phyloP scores from a whole-genome alignment of 129 eudicot genomes.

The Centaurea solstitialis region DNA sequence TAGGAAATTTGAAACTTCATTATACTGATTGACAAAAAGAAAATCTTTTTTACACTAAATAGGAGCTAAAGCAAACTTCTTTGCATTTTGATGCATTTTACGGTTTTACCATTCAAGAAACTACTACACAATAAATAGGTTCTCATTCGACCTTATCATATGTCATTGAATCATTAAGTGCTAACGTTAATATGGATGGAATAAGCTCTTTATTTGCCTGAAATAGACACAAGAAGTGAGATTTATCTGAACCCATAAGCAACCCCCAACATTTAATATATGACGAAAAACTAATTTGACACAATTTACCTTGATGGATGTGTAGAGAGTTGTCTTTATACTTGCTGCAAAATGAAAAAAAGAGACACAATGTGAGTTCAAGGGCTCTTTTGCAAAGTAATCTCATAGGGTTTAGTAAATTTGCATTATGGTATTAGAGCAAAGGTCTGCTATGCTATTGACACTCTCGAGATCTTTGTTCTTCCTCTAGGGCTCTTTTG shows the following conservation, averaged over 20 bases:
- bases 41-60: background rate
- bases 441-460: background rate
- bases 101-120: conserved; percentile 1
- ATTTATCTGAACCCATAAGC: background rate
- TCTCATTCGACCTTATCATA: conserved; percentile 77
- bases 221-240: conserved; percentile 9
- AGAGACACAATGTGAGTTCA: background rate
- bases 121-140: conserved; percentile 18
- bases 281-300: background rate
- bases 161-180: conserved; percentile 85
- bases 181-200: conserved; percentile 73
- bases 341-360: conserved; percentile 47
- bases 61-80: background rate
- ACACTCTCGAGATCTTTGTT: background rate
- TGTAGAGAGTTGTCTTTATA: conserved; percentile 66
- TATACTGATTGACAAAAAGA: background rate
- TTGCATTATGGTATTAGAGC: background rate
- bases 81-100: background rate
- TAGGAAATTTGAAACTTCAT: background rate
- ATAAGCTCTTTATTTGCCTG: conserved; percentile 80
- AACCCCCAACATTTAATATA: background rate
- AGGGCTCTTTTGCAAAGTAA: background rate
- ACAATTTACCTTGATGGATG: conserved; percentile 66
- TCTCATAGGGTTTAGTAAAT: no score
- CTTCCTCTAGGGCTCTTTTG: no score